Evolutionary conservation across 2,329 filamentous ascomycete species (phyloP).

Genomic region (Aureobasidium sp.): DNA sequence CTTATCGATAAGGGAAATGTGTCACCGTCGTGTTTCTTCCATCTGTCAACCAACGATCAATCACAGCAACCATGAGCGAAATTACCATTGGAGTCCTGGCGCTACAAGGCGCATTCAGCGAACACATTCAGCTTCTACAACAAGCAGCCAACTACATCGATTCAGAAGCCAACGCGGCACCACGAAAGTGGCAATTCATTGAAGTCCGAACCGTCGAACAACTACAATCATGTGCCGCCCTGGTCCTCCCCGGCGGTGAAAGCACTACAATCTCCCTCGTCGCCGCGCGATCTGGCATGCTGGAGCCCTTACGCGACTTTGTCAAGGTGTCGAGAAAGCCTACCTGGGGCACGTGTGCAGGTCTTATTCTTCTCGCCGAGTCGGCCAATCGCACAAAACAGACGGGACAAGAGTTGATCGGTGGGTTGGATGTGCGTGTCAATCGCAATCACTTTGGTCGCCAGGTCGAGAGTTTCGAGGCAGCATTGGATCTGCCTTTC

Average conservation of each 20-base stretch:
- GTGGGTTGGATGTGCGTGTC: conserved; percentile 81
- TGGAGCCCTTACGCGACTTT: conserved; percentile 80
- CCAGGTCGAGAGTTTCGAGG: conserved; percentile 85
- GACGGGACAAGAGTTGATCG: conserved; percentile 87
- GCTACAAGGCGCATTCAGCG: conserved; percentile 86
- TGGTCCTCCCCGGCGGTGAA: conserved; percentile 90
- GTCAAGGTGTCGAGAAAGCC: conserved; percentile 79
- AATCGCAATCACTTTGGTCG: conserved; percentile 93
- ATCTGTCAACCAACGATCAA: background rate
- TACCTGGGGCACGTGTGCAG: conserved; percentile 93
- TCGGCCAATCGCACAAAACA: conserved; percentile 81
- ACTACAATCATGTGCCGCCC: conserved; percentile 65
- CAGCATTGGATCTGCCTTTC: conserved; percentile 64
- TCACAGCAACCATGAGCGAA: conserved; percentile 15
- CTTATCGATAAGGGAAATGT: background rate
- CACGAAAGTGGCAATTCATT: conserved; percentile 51
- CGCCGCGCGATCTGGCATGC: conserved; percentile 67
- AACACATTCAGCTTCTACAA: conserved; percentile 72
- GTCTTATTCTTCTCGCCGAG: conserved; percentile 82
- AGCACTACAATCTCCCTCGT: conserved; percentile 90
- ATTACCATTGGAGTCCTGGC: conserved; percentile 58
- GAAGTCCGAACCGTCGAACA: conserved; percentile 72
- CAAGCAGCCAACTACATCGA: conserved; percentile 52
- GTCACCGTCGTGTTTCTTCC: background rate
- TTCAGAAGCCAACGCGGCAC: conserved; percentile 16